A percentile compares a stretch with the other conserved stretches of the same genome.
Conservation (phyloP, 139 green algal genomes). For the Microglena sp. region DNA sequence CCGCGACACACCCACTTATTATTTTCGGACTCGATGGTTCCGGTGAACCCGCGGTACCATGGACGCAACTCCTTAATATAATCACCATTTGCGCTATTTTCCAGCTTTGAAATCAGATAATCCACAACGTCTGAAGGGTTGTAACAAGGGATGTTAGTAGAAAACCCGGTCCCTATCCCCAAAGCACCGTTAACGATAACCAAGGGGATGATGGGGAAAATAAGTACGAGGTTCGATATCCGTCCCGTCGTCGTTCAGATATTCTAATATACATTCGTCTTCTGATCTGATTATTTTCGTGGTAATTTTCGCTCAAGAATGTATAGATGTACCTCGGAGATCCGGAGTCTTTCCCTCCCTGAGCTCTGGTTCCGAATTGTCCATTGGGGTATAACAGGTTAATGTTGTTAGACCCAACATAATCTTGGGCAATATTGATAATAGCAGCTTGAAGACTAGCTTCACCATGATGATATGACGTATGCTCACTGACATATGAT, state of each 20-base stretch:
- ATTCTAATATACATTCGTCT: not conserved
- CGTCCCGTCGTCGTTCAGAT: constrained; percentile 6
- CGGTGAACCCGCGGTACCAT: too few species aligned
- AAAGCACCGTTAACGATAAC: not conserved
- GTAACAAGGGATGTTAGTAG: not conserved
- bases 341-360: not conserved
- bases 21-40: too few species aligned
- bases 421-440: constrained; percentile 22
- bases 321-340: constrained; percentile 6
- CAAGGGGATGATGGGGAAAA: not conserved
- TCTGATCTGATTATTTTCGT: not conserved
- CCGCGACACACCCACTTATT: too few species aligned
- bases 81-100: not conserved
- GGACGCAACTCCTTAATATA: not conserved
- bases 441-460: constrained; percentile 9
- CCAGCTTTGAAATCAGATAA: not conserved
- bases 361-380: not conserved
- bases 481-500: not conserved
- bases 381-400: constrained; percentile 18
- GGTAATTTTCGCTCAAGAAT: not conserved
- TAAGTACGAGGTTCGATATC: not conserved
- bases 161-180: not conserved
- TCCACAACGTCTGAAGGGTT: not conserved
- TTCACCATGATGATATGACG: constrained; percentile 23
- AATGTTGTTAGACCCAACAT: constrained; percentile 22